These are phyloP conservation scores for Zea luxurians DNA, from an alignment of 176 grass and related monocot species.

Conservation along the genomic window DNA sequence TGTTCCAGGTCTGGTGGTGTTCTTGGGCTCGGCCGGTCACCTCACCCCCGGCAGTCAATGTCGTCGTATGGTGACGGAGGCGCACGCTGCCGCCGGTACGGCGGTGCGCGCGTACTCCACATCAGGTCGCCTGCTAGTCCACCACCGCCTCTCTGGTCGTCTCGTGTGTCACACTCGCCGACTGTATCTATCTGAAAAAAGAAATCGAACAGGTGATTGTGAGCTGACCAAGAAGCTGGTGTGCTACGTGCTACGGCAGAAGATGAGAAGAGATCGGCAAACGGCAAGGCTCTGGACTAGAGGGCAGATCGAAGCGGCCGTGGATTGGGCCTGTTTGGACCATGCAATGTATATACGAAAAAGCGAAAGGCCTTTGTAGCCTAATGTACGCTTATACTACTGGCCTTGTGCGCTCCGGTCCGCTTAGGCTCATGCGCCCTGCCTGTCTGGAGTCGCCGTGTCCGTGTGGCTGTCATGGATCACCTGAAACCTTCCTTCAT, in stretches of 20 bases:
- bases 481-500: background rate
- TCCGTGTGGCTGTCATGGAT: background rate
- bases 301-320: background rate
- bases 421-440: no score
- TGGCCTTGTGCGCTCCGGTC: no score
- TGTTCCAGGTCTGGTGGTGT: conserved; percentile 19
- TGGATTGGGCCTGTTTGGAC: background rate
- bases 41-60: background rate
- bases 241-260: no score
- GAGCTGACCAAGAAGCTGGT: background rate
- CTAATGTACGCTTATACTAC: no score
- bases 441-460: no score
- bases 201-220: background rate
- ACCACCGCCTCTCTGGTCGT: background rate
- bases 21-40: background rate
- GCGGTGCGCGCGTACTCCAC: background rate
- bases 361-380: no score
- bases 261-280: no score
- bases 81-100: background rate
- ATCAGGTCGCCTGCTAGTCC: background rate
- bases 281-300: background rate
- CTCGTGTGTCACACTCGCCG: no score
- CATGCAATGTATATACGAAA: no score
- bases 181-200: background rate
- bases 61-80: background rate